Evolutionary conservation across 805 yeast genomes (phyloP), one percentile per base, ranked within the genome.

Genomic region (Barnettozyma vustinii): DNA sequence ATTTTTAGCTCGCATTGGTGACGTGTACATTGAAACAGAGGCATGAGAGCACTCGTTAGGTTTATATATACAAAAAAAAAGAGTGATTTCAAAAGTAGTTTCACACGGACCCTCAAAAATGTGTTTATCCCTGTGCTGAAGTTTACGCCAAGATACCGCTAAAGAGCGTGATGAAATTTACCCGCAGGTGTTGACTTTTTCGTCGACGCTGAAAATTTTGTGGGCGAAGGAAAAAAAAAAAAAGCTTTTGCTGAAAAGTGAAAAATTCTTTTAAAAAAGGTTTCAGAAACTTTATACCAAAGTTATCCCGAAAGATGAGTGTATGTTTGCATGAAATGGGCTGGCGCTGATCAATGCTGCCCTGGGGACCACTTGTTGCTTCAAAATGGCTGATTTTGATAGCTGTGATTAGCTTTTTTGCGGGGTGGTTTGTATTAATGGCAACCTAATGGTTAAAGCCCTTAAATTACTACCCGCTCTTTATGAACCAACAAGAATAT

Each of bases 1-100:
- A 37, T 86, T 83, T 61, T 73, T 86, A 56, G 60, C 73, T 2
- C 68, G 84, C 48, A 77, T 77, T 6, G 84, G 84, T 1, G 77
- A 76, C 44, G 68, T 76, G 32, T 75, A 73, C 54, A 56, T 73
- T 40, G 57, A 59, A 16, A 58, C 56, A 9, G 58, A 59, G 20
- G 60, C 55, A 6, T 55, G 48, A 19, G 46, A 23, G 9, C 44
- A 48, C 13, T 42, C 18, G 33, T 30, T 36, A 36, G 4, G 39
- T 18, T 36, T 16, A 21, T 18, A 37, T 6, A 37, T 7, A 37
- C 4, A 21, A 21, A 37, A 21, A 37, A 23, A 12, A 23, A 37
- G 15, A 10, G 20, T 5, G 16, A 37, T 5, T 8, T 13, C 6
- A 8, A 18, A 36, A 18, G 6, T 16, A 18, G 12, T 9, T 12